Evolutionary conservation across 208 protist genomes (phyloP).

Genomic region (Trypanosoma cruzi): DNA sequence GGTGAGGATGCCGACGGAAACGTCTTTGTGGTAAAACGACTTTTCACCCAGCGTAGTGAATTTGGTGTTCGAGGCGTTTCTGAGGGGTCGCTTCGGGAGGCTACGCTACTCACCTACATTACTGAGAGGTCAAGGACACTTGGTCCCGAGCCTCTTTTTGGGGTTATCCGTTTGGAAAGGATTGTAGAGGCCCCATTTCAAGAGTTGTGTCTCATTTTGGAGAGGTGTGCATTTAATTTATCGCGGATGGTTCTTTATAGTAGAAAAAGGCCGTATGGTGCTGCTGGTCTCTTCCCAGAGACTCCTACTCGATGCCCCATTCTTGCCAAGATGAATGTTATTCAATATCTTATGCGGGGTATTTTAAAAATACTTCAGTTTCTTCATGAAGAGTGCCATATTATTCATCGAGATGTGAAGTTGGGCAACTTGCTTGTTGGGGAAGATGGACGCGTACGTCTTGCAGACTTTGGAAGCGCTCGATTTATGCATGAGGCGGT

Average conservation of each 20-base stretch:
- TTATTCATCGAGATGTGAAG: constrained; percentile 92
- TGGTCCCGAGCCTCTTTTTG: constrained; percentile 8
- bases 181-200: constrained; percentile 79
- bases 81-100: constrained; percentile 76
- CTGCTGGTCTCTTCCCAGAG: neutral
- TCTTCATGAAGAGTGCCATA: constrained; percentile 71
- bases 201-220: constrained; percentile 85
- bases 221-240: constrained; percentile 67
- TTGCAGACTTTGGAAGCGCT: constrained; percentile 90
- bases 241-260: constrained; percentile 39
- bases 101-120: constrained; percentile 50
- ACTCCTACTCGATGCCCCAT: constrained; percentile 24
- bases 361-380: constrained; percentile 64
- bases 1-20: constrained; percentile 40
- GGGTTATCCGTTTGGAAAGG: constrained; percentile 47
- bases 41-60: constrained; percentile 73
- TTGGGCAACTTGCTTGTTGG: constrained; percentile 85
- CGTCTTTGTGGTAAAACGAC: constrained; percentile 78
- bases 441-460: constrained; percentile 58
- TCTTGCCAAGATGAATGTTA: constrained; percentile 40
- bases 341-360: constrained; percentile 78
- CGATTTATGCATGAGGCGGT: constrained; percentile 42
- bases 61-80: constrained; percentile 71
- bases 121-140: neutral
- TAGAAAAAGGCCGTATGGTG: neutral